Evolutionary conservation across 1,139 yeast species (phyloP).

Genomic region (Yamadazyma diospyri): DNA sequence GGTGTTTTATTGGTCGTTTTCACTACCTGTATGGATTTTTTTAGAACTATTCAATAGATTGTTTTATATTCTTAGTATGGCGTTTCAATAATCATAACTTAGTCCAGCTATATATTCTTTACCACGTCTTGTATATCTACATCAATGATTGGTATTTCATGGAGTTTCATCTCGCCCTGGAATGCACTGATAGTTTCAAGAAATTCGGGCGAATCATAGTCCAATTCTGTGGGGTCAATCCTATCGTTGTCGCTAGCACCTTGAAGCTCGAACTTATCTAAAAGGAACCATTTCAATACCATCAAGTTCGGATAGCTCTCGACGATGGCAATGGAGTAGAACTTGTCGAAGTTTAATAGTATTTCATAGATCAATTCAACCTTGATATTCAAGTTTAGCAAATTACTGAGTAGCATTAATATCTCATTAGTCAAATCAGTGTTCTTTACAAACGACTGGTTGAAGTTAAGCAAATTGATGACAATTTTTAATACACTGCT

Average conservation of each 20-base stretch:
- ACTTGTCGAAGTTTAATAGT: conserved; percentile 27
- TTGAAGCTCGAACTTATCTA: conserved; percentile 9
- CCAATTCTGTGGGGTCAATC: conserved; percentile 20
- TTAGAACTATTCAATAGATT: conserved; percentile 44
- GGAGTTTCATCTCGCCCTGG: conserved; percentile 9
- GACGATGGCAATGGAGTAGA: conserved; percentile 8
- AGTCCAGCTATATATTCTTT: too few species aligned
- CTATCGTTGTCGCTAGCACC: conserved; percentile 3
- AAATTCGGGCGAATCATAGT: conserved; percentile 31
- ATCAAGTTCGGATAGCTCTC: conserved; percentile 7
- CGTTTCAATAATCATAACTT: too few species aligned
- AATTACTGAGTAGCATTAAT: conserved; percentile 20
- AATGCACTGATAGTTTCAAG: conserved; percentile 19
- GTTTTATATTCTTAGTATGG: too few species aligned
- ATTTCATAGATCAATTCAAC: conserved; percentile 29
- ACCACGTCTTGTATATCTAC: conserved; percentile 10
- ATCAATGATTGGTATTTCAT: conserved; percentile 7
- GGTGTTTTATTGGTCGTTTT: conserved; percentile 95
- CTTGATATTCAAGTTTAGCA: conserved; percentile 16
- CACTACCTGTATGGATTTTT: conserved; percentile 92
- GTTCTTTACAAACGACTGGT: conserved; percentile 17
- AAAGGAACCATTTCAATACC: conserved; percentile 8
- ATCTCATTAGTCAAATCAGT: conserved; percentile 23
- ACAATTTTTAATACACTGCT: conserved; percentile 25
- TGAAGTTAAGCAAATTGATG: conserved; percentile 24